These are phyloP conservation scores for Suillus paluster DNA, from an alignment of 768 basidiomycete species.

Conservation along the genomic window DNA sequence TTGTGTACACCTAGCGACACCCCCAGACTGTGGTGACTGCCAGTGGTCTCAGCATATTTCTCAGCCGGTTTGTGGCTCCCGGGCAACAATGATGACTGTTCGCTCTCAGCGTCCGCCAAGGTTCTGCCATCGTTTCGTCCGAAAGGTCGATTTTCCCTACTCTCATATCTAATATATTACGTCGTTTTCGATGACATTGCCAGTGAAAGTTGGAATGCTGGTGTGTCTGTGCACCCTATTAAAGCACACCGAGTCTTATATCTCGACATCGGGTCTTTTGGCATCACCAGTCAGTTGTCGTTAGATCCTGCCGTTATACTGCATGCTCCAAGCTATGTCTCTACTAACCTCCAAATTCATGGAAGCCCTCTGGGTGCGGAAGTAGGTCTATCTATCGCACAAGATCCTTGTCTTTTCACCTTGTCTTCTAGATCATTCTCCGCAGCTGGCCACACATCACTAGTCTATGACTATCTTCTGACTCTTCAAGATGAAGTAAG, in stretches of 20 bases:
- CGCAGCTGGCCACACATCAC: slow-evolving; percentile 23
- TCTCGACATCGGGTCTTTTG: not conserved
- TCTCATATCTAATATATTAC: no score
- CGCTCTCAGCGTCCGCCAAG: not conserved
- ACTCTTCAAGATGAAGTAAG: slow-evolving; percentile 31
- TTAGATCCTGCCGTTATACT: not conserved
- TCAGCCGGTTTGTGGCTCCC: not conserved
- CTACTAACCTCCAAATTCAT: not conserved
- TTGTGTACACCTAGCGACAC: not conserved
- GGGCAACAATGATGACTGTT: not conserved
- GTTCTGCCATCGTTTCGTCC: not conserved
- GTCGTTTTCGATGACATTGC: not conserved
- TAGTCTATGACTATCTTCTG: slow-evolving; percentile 30
- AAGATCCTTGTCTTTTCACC: not conserved
- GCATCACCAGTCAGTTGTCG: no score
- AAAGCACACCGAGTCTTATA: no score
- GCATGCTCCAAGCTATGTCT: not conserved
- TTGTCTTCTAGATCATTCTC: slow-evolving; percentile 8
- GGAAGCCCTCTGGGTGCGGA: not conserved
- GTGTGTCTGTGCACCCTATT: not conserved
- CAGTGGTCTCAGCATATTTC: not conserved
- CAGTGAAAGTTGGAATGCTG: not conserved
- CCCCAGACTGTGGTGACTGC: not conserved
- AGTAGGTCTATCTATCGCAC: not conserved
- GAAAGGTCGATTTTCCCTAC: no score